Percentiles rank a stretch among this genome's conserved stretches.
phyloP scores from a whole-genome alignment of 139 green algal genomes.

The Auxenochlorella pyrenoidosa region DNA sequence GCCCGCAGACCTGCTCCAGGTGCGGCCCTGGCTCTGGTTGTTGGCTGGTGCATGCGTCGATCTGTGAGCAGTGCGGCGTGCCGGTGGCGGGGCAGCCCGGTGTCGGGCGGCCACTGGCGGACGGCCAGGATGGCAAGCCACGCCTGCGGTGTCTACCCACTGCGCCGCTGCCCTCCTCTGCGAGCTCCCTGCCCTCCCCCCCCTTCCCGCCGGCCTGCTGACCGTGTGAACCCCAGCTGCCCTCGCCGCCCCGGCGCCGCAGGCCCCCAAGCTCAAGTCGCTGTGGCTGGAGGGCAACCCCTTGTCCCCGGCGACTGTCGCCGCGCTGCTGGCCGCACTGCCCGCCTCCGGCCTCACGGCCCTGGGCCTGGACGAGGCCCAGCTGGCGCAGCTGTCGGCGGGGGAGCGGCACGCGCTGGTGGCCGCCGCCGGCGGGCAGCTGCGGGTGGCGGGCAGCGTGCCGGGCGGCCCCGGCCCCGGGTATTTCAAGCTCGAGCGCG shows the following conservation, averaged over 20 bases:
- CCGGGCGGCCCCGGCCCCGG: conserved; percentile 45
- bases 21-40: not conserved
- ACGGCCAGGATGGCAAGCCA: too few species aligned
- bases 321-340: conserved; percentile 44
- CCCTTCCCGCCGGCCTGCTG: not conserved
- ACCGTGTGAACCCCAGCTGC: too few species aligned
- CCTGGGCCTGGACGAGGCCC: conserved; percentile 63
- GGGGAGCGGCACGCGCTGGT: not conserved
- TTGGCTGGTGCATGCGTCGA: too few species aligned
- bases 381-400: conserved; percentile 11
- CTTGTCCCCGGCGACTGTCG: conserved; percentile 42
- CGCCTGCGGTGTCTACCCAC: not conserved
- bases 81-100: not conserved
- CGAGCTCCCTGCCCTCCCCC: not conserved
- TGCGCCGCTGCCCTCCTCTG: not conserved
- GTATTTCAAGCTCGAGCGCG: conserved; percentile 88
- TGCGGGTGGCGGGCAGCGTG: conserved; percentile 29
- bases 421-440: conserved; percentile 6
- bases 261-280: conserved; percentile 41
- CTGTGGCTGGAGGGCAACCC: conserved; percentile 88
- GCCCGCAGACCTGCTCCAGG: conserved; percentile 32
- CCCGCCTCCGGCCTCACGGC: not conserved
- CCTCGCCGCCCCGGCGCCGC: too few species aligned
- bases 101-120: too few species aligned
- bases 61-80: too few species aligned